These are phyloP conservation scores for Gloeostereum incarnatum DNA, from an alignment of 768 basidiomycete genomes.

Conservation along the genomic window DNA sequence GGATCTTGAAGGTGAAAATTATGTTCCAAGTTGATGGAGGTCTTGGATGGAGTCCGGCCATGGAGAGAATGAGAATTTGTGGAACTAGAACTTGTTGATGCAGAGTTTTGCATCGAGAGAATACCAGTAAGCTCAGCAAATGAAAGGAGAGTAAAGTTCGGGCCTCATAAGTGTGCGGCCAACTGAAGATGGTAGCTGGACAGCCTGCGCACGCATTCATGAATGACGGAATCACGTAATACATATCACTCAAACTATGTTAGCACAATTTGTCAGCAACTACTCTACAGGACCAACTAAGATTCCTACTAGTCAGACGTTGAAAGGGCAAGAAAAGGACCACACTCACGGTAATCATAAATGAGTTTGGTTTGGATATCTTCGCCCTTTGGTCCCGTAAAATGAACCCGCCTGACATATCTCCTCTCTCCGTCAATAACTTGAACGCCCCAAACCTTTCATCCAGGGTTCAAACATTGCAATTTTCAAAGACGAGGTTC, in stretches of 20 bases:
- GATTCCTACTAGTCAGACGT: too few species aligned
- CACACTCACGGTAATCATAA: conserved; percentile 58
- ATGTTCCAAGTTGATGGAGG: too few species aligned
- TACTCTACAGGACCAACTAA: too few species aligned
- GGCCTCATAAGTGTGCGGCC: too few species aligned
- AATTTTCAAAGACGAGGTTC: background rate
- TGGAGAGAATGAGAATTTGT: background rate
- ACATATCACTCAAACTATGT: too few species aligned
- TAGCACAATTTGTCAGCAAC: too few species aligned
- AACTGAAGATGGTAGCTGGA: too few species aligned
- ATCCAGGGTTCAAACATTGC: conserved; percentile 1
- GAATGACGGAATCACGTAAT: too few species aligned
- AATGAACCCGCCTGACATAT: conserved; percentile 52
- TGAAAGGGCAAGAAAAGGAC: too few species aligned
- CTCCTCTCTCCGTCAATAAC: conserved; percentile 48
- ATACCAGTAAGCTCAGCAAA: too few species aligned
- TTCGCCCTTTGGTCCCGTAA: conserved; percentile 50
- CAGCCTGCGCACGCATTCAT: too few species aligned
- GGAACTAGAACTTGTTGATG: background rate
- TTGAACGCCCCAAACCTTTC: conserved; percentile 56
- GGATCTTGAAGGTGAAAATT: conserved; percentile 1
- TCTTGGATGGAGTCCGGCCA: background rate
- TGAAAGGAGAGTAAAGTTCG: too few species aligned
- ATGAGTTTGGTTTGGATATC: conserved; percentile 47
- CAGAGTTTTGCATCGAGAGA: conserved; percentile 1